Conservation (phyloP, 1,284 basidiomycete genomes). For the Cutaneotrichosporon sp. region DNA sequence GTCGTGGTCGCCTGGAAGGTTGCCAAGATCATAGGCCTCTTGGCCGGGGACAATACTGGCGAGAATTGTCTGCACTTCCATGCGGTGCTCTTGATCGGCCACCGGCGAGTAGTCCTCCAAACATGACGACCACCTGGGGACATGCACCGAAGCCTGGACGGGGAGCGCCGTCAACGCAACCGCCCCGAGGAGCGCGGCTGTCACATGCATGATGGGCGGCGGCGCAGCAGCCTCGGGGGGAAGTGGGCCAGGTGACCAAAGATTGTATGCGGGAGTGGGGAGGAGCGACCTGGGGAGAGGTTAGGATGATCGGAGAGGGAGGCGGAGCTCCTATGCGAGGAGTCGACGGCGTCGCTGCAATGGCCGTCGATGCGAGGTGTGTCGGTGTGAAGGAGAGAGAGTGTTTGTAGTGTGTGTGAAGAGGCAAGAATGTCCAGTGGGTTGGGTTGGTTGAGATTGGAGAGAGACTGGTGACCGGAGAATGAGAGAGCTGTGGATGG, state of each 20-base stretch:
- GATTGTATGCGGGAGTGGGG: background rate
- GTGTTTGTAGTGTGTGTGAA: no score
- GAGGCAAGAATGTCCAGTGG: no score
- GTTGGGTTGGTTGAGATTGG: no score
- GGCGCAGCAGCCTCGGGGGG: slow-evolving; percentile 5
- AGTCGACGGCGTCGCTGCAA: no score
- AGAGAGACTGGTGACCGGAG: no score
- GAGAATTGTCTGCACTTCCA: slow-evolving; percentile 62
- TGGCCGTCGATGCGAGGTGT: no score
- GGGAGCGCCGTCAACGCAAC: slow-evolving; percentile 6
- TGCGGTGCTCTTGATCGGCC: slow-evolving; percentile 21
- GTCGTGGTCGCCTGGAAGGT: slow-evolving; percentile 32
- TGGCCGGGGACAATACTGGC: slow-evolving; percentile 59
- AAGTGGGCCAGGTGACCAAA: background rate
- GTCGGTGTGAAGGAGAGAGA: no score
- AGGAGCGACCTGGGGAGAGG: background rate
- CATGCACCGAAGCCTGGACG: slow-evolving; percentile 22
- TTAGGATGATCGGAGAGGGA: background rate
- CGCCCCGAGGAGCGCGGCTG: slow-evolving; percentile 5
- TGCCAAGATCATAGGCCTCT: slow-evolving; percentile 38
- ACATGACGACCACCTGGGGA: slow-evolving; percentile 29
- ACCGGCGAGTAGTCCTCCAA: slow-evolving; percentile 21
- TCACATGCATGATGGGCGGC: slow-evolving; percentile 4
- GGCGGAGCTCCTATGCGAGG: no score
- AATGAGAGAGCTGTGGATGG: no score